A percentile compares a stretch with the other conserved stretches of the same genome.
phyloP scores from a whole-genome alignment of 148 eudicot genomes.

The Cornus controversa region DNA sequence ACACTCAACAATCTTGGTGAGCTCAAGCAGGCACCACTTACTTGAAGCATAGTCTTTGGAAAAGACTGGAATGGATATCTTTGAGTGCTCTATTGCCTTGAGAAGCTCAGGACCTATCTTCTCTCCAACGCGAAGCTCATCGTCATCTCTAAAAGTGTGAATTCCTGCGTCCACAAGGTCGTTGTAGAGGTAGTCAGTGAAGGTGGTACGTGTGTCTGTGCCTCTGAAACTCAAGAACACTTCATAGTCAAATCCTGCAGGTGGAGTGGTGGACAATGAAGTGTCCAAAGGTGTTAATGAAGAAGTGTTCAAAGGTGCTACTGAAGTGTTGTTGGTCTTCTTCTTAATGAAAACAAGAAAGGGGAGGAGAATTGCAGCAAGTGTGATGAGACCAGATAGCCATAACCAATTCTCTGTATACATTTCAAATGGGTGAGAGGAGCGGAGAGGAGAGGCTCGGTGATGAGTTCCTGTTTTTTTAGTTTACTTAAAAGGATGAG shows the following conservation, averaged over 20 bases:
- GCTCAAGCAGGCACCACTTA: neutral
- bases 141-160: neutral
- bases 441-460: too few relatives aligned
- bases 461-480: too few relatives aligned
- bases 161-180: neutral
- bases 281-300: too few relatives aligned
- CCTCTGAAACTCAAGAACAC: slow-evolving; percentile 6
- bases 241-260: neutral
- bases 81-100: neutral
- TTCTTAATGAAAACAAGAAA: too few relatives aligned
- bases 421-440: too few relatives aligned
- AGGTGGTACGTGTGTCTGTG: neutral
- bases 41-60: slow-evolving; percentile 1
- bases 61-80: neutral
- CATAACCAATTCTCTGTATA: too few relatives aligned
- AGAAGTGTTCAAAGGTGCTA: too few relatives aligned
- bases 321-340: too few relatives aligned
- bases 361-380: too few relatives aligned
- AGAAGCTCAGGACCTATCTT: neutral
- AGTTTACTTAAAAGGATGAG: too few relatives aligned
- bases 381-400: too few relatives aligned
- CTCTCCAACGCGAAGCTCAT: neutral
- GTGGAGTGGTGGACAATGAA: too few relatives aligned
- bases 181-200: neutral
- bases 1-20: neutral